Conservation (phyloP, 768 basidiomycete genomes). For the Pulveroboletus ravenelii region DNA sequence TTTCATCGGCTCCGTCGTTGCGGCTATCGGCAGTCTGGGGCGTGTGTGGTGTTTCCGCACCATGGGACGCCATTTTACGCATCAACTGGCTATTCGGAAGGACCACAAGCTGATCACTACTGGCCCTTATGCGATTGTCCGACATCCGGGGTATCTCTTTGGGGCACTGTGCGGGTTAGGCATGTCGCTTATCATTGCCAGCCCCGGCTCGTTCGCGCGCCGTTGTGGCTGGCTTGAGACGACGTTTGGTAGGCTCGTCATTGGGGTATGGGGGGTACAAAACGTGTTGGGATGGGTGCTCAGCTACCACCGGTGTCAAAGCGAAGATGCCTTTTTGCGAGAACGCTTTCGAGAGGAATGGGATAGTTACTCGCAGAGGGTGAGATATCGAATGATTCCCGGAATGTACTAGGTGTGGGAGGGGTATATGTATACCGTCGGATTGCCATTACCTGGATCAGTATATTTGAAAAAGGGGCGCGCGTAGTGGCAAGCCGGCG, state of each 20-base stretch:
- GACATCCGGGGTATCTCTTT: constrained; percentile 34
- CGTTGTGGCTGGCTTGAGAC: constrained; percentile 28
- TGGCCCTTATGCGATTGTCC: constrained; percentile 34
- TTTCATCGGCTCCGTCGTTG: constrained; percentile 26
- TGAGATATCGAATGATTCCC: constrained; percentile 27
- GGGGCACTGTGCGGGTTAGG: constrained; percentile 24
- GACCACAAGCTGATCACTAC: constrained; percentile 30
- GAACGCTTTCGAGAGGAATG: constrained; percentile 22
- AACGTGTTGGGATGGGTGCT: constrained; percentile 23
- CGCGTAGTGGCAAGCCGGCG: neutral
- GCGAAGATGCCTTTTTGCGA: constrained; percentile 24
- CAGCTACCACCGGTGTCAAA: constrained; percentile 24
- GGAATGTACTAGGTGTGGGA: constrained; percentile 16
- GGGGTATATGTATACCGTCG: neutral
- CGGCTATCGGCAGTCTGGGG: constrained; percentile 27
- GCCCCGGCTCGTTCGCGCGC: constrained; percentile 26
- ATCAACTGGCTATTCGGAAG: constrained; percentile 29
- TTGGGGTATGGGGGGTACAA: constrained; percentile 30
- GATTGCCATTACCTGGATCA: too few species aligned
- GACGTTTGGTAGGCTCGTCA: constrained; percentile 8
- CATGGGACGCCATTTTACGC: constrained; percentile 34
- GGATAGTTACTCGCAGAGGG: constrained; percentile 19
- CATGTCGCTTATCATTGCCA: constrained; percentile 28
- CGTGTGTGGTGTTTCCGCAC: constrained; percentile 35
- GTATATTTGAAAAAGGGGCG: too few species aligned